phyloP scores from a whole-genome alignment of 352 stramenopile species.

The Globisporangium polare region DNA sequence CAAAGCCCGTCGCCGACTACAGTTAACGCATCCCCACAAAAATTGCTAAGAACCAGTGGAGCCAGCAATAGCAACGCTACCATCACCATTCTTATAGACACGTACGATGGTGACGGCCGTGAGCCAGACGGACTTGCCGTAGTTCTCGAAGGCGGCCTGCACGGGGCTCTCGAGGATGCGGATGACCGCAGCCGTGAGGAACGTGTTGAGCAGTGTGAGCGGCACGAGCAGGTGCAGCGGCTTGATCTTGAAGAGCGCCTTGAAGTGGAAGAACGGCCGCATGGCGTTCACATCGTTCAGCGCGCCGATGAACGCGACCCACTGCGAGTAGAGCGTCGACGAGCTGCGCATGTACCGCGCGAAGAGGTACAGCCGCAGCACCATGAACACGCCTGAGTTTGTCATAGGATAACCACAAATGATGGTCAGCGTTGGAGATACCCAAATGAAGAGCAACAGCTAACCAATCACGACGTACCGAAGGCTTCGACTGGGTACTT shows the following conservation, averaged over 20 bases:
- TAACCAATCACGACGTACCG: slow-evolving; percentile 21
- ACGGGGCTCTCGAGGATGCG: slow-evolving; percentile 68
- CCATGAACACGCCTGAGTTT: slow-evolving; percentile 59
- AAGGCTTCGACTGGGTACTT: slow-evolving; percentile 56
- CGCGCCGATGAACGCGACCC: slow-evolving; percentile 65
- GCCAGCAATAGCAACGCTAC: neutral
- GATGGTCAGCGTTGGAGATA: neutral
- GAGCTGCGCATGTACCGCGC: slow-evolving; percentile 64
- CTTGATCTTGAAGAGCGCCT: slow-evolving; percentile 69
- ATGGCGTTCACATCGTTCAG: slow-evolving; percentile 77
- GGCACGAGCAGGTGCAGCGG: slow-evolving; percentile 60
- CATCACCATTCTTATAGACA: neutral
- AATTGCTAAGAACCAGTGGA: neutral
- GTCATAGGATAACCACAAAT: neutral
- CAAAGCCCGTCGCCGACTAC: slow-evolving; percentile 66
- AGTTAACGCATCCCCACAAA: too few species aligned
- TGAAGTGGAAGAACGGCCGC: slow-evolving; percentile 80
- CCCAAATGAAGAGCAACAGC: neutral
- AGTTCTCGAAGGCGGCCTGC: slow-evolving; percentile 59
- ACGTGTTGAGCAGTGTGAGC: slow-evolving; percentile 46
- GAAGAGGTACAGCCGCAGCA: slow-evolving; percentile 57
- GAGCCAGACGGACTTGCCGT: slow-evolving; percentile 72
- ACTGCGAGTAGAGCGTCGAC: slow-evolving; percentile 69
- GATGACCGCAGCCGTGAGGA: slow-evolving; percentile 64
- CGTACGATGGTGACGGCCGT: slow-evolving; percentile 65